Percentiles rank a stretch among this genome's conserved stretches.
Evolutionary conservation across 1,284 basidiomycete genomes (phyloP).

Genomic region (Cerioporus squamosus): DNA sequence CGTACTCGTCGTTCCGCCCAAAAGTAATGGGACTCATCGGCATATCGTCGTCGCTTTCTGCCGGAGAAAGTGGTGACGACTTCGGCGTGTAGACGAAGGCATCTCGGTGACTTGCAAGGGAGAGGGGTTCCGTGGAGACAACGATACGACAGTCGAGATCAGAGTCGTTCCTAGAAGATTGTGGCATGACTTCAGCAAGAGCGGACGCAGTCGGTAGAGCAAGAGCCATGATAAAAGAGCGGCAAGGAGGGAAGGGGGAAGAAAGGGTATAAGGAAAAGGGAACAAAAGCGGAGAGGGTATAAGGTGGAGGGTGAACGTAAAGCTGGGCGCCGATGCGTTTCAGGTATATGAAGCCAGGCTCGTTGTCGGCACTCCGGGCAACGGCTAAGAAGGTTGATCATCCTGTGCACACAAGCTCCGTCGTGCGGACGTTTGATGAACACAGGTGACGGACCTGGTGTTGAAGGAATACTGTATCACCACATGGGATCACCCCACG

Average conservation of each 20-base stretch:
- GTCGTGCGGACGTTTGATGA: slow-evolving; percentile 24
- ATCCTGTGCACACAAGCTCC: slow-evolving; percentile 9
- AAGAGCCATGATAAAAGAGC: slow-evolving; percentile 22
- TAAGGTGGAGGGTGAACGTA: slow-evolving; percentile 14
- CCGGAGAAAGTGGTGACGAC: slow-evolving; percentile 20
- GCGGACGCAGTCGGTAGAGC: slow-evolving; percentile 21
- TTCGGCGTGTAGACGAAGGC: background rate
- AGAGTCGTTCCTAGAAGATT: slow-evolving; percentile 6
- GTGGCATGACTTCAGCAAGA: slow-evolving; percentile 11
- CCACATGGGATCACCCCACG: slow-evolving; percentile 9
- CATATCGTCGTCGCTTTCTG: slow-evolving; percentile 23
- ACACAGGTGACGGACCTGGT: slow-evolving; percentile 6
- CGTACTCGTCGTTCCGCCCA: slow-evolving; percentile 19
- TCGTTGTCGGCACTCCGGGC: slow-evolving; percentile 3
- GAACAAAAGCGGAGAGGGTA: slow-evolving; percentile 17
- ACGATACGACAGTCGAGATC: slow-evolving; percentile 11
- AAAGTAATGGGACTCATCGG: slow-evolving; percentile 24
- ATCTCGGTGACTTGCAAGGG: slow-evolving; percentile 5
- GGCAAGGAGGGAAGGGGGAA: background rate
- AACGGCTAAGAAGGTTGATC: slow-evolving; percentile 11
- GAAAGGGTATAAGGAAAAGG: slow-evolving; percentile 10
- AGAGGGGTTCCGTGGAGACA: slow-evolving; percentile 10
- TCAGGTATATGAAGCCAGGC: slow-evolving; percentile 22
- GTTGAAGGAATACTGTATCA: slow-evolving; percentile 18
- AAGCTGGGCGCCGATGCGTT: slow-evolving; percentile 15